A percentile compares a stretch with the other conserved stretches of the same genome.
Evolutionary conservation across 1,284 basidiomycete species (phyloP).

Genomic region (Apiotrichum porosum): DNA sequence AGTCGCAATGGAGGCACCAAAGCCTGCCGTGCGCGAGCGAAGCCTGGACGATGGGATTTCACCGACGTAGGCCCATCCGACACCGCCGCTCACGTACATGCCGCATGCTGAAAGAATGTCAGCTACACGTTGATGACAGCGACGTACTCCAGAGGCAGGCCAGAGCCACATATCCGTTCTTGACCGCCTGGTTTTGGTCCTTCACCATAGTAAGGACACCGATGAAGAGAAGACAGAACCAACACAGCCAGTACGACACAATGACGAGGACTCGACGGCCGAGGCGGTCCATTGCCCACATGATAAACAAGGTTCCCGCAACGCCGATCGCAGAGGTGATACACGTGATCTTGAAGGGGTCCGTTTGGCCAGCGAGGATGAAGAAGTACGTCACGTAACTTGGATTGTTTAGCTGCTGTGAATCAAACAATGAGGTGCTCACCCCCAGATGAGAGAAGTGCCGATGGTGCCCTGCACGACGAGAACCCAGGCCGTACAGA

Average conservation of each 20-base stretch:
- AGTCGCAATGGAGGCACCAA: constrained; percentile 2
- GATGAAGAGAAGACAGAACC: constrained; percentile 9
- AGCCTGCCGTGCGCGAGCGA: constrained; percentile 22
- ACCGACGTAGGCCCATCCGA: constrained; percentile 27
- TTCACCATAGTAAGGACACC: too few relatives aligned
- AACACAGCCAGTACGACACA: constrained; percentile 10
- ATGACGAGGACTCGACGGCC: constrained; percentile 20
- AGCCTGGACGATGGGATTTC: constrained; percentile 25
- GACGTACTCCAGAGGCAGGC: constrained; percentile 13
- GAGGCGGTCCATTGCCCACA: constrained; percentile 18
- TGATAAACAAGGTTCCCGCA: constrained; percentile 17
- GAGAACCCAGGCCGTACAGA: too few relatives aligned
- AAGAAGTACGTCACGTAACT: constrained; percentile 21
- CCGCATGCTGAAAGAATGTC: too few relatives aligned
- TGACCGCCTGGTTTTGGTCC: neutral
- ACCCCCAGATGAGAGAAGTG: too few relatives aligned
- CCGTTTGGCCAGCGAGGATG: constrained; percentile 18
- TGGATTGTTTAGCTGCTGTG: too few relatives aligned
- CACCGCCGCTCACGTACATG: constrained; percentile 19
- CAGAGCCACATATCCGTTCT: constrained; percentile 9
- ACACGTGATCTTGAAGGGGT: constrained; percentile 22
- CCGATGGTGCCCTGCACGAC: too few relatives aligned
- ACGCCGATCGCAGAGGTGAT: constrained; percentile 9
- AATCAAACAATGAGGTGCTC: too few relatives aligned
- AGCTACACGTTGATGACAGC: too few relatives aligned